Conservation (phyloP, 2,329 filamentous ascomycete species). For the Hortaea werneckii region DNA sequence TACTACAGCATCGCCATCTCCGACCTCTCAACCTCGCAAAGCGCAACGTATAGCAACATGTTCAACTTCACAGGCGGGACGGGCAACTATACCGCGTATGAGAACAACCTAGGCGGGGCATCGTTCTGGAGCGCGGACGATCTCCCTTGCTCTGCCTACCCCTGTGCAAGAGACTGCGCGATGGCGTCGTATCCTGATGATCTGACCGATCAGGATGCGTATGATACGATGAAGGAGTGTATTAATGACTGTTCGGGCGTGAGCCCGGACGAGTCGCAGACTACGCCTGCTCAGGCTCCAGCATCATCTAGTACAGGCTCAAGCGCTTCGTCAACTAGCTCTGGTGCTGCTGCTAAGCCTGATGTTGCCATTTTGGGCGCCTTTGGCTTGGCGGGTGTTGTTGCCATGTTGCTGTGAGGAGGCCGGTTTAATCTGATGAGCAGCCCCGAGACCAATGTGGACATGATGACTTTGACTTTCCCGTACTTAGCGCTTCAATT, state of each 20-base stretch:
- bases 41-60: conserved; percentile 16
- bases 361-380: conserved; percentile 1
- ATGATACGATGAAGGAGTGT: conserved; percentile 19
- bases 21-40: conserved; percentile 15
- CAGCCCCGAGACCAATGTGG: too few species aligned
- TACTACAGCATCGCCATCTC: conserved; percentile 24
- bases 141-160: conserved; percentile 19
- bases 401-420: neutral
- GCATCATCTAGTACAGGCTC: neutral
- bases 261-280: conserved; percentile 7
- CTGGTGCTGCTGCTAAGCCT: neutral
- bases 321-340: neutral
- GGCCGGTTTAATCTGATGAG: neutral
- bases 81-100: conserved; percentile 21
- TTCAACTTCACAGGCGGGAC: conserved; percentile 20
- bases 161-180: conserved; percentile 22
- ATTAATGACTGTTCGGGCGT: conserved; percentile 22
- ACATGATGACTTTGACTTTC: too few species aligned
- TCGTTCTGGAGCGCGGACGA: conserved; percentile 21
- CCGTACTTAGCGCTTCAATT: too few species aligned
- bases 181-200: conserved; percentile 18
- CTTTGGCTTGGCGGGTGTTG: neutral
- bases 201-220: conserved; percentile 14
- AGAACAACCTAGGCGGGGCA: conserved; percentile 17
- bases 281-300: conserved; percentile 9